Conservation (phyloP, 306 rosid genomes). For the Trichosanthes cucumerina region DNA sequence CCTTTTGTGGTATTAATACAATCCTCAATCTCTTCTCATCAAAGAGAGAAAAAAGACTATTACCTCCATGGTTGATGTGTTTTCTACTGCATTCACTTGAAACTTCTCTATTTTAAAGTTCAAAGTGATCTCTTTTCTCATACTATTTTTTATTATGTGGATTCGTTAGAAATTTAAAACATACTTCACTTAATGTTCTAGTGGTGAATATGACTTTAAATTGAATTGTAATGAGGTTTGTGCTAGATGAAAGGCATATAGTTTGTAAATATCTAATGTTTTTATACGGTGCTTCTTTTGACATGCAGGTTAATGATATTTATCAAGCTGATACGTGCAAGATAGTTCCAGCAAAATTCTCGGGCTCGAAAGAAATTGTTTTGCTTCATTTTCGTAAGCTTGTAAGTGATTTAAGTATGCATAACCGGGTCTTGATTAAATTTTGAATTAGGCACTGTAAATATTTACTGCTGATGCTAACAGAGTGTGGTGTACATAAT, state of each 20-base stretch:
- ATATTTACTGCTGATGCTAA: neutral
- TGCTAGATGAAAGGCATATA: neutral
- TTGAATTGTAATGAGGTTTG: neutral
- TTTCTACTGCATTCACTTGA: neutral
- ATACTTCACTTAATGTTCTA: neutral
- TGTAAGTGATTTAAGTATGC: constrained; percentile 26
- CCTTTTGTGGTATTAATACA: neutral
- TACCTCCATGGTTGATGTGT: neutral
- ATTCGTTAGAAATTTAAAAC: neutral
- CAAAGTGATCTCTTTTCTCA: neutral
- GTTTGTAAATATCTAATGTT: neutral
- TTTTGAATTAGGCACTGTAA: neutral
- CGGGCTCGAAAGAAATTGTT: constrained; percentile 83
- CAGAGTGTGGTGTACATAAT: neutral
- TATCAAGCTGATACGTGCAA: constrained; percentile 76
- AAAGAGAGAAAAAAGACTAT: neutral
- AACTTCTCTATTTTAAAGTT: neutral
- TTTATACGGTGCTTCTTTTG: neutral
- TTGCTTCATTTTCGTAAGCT: constrained; percentile 51
- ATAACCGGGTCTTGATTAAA: neutral
- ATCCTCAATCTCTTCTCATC: neutral
- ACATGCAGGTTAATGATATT: constrained; percentile 59
- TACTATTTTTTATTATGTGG: neutral
- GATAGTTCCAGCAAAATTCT: constrained; percentile 81
- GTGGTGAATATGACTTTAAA: neutral